Evolutionary conservation across 345 rosid species (phyloP).

Genomic region (Eutrema yunnanense): DNA sequence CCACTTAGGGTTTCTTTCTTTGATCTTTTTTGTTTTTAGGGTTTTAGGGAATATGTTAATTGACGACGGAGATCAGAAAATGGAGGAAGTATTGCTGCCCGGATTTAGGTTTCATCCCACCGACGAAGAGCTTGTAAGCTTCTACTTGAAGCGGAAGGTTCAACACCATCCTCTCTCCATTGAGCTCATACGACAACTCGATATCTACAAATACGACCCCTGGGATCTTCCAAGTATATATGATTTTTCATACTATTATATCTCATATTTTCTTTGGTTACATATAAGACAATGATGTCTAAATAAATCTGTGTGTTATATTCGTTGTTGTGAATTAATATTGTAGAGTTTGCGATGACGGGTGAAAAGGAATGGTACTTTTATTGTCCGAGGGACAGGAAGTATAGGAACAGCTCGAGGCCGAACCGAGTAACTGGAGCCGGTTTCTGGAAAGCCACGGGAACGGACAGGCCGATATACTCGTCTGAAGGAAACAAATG

Average conservation of each 20-base stretch:
- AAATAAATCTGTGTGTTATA: background rate
- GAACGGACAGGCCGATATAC: slow-evolving; percentile 87
- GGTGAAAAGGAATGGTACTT: slow-evolving; percentile 95
- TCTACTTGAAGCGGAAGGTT: slow-evolving; percentile 71
- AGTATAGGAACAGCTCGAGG: slow-evolving; percentile 81
- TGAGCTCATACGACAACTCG: slow-evolving; percentile 79
- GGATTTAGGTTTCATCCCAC: slow-evolving; percentile 96
- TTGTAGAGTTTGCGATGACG: slow-evolving; percentile 53
- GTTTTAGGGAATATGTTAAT: slow-evolving; percentile 38
- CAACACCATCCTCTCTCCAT: slow-evolving; percentile 64
- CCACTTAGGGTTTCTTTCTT: slow-evolving; percentile 14
- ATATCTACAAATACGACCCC: slow-evolving; percentile 86
- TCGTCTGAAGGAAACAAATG: slow-evolving; percentile 69
- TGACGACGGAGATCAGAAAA: slow-evolving; percentile 36
- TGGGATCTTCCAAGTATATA: slow-evolving; percentile 91
- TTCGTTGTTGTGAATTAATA: background rate
- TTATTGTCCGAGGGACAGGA: slow-evolving; percentile 84
- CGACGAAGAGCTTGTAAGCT: slow-evolving; percentile 87
- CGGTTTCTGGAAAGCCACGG: slow-evolving; percentile 96
- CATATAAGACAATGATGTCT: background rate
- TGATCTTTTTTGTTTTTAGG: background rate
- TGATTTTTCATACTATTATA: background rate
- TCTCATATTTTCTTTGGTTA: background rate
- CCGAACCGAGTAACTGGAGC: slow-evolving; percentile 85
- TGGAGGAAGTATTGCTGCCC: slow-evolving; percentile 71